Conservation (phyloP, 2,329 filamentous ascomycete species). For the Penicillium sp. region DNA sequence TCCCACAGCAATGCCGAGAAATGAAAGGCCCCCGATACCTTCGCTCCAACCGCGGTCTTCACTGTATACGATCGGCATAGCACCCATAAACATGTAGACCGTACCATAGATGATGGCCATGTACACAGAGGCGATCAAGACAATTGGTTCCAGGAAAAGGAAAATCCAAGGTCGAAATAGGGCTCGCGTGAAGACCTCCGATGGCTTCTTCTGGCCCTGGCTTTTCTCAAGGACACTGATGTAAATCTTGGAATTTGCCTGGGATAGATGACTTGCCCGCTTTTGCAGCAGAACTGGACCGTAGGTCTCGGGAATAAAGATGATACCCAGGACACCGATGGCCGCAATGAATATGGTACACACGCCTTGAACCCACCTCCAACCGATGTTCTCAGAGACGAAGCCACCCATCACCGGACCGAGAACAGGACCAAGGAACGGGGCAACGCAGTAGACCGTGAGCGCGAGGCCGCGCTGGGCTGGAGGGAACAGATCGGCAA, state of each 20-base stretch:
- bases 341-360: constrained; percentile 2
- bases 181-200: constrained; percentile 4
- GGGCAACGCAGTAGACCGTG: constrained; percentile 5
- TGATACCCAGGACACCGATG: neutral
- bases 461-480: constrained; percentile 12
- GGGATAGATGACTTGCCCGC: neutral
- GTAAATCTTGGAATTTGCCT: neutral
- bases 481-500: constrained; percentile 15
- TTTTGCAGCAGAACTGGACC: constrained; percentile 6
- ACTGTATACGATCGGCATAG: constrained; percentile 9
- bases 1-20: neutral
- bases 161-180: constrained; percentile 8
- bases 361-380: constrained; percentile 12
- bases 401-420: constrained; percentile 12
- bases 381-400: constrained; percentile 5
- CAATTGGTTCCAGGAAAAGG: constrained; percentile 10
- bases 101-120: constrained; percentile 13
- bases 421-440: constrained; percentile 13
- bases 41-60: constrained; percentile 9
- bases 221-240: constrained; percentile 5
- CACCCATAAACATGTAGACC: constrained; percentile 10
- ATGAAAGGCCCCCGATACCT: constrained; percentile 8
- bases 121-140: constrained; percentile 4
- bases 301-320: constrained; percentile 14
- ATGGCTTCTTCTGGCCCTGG: constrained; percentile 2